Conservation (phyloP, 2,329 filamentous ascomycete species). For the Ophiostoma australiae region DNA sequence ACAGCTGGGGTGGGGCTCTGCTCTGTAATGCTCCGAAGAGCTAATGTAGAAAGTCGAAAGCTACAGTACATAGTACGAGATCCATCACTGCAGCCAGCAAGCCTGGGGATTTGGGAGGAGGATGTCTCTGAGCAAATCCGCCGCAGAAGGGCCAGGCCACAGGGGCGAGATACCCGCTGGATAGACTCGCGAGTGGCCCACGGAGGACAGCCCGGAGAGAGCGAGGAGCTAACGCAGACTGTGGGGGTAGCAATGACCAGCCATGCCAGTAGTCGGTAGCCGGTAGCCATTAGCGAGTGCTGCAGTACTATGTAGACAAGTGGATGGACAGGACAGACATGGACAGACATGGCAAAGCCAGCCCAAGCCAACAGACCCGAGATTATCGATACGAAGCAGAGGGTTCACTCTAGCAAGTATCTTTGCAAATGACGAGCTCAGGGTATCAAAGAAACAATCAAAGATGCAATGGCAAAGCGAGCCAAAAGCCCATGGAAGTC, state of each 20-base stretch:
- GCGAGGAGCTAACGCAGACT: neutral
- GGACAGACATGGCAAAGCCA: too few species aligned
- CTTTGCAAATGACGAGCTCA: neutral
- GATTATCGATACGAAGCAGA: neutral
- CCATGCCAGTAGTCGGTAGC: neutral
- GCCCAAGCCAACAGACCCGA: too few species aligned
- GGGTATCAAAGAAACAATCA: neutral
- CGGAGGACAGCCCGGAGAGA: slow-evolving; percentile 7
- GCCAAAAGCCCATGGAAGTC: too few species aligned
- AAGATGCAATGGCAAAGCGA: neutral
- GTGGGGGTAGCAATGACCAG: neutral
- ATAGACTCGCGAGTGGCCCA: neutral
- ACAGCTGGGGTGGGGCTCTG: neutral
- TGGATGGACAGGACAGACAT: too few species aligned
- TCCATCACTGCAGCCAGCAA: neutral
- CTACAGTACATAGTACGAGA: too few species aligned
- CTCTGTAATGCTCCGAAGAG: neutral
- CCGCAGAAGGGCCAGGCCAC: too few species aligned
- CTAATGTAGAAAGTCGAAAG: neutral
- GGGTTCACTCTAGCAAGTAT: neutral
- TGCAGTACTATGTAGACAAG: too few species aligned
- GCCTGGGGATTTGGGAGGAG: neutral
- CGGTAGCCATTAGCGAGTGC: neutral
- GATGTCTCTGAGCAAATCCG: neutral
- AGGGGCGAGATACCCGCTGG: neutral